Conservation (phyloP, 495 filamentous ascomycete species). For the Amniculicola lignicola region DNA sequence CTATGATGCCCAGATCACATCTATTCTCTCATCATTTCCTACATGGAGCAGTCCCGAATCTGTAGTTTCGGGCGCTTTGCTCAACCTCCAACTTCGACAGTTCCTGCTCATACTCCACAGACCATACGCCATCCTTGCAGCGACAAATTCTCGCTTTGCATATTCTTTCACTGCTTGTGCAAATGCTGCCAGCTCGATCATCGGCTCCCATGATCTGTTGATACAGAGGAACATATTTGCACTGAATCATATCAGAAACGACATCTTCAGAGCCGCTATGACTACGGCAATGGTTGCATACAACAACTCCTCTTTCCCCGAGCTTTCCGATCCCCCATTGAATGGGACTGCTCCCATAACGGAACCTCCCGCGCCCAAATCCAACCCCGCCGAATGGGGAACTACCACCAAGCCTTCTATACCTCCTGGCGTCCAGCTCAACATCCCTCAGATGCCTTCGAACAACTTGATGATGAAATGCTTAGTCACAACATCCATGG, state of each 20-base stretch:
- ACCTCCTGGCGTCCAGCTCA: neutral
- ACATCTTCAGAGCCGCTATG: constrained; percentile 21
- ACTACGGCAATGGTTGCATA: constrained; percentile 17
- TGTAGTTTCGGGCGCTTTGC: constrained; percentile 5
- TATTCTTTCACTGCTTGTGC: constrained; percentile 24
- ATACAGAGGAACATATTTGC: neutral
- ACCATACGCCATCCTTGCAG: constrained; percentile 25
- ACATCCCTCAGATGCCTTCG: constrained; percentile 3
- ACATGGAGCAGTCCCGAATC: constrained; percentile 10
- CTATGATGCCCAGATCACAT: constrained; percentile 18
- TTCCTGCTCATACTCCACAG: constrained; percentile 24
- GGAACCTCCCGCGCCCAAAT: neutral
- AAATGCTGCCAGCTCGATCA: constrained; percentile 12
- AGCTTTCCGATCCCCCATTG: neutral
- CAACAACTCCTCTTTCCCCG: constrained; percentile 4
- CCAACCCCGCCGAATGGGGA: neutral
- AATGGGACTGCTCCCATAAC: neutral
- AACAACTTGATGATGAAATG: constrained; percentile 18
- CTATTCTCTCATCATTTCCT: constrained; percentile 14
- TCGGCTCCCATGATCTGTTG: constrained; percentile 4
- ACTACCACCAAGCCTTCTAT: neutral
- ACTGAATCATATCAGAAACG: constrained; percentile 22
- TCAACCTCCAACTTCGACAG: constrained; percentile 32
- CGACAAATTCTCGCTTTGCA: constrained; percentile 16
- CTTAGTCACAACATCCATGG: constrained; percentile 8